Conservation (phyloP, 2,329 filamentous ascomycete species). For the Pseudogymnoascus sp. region DNA sequence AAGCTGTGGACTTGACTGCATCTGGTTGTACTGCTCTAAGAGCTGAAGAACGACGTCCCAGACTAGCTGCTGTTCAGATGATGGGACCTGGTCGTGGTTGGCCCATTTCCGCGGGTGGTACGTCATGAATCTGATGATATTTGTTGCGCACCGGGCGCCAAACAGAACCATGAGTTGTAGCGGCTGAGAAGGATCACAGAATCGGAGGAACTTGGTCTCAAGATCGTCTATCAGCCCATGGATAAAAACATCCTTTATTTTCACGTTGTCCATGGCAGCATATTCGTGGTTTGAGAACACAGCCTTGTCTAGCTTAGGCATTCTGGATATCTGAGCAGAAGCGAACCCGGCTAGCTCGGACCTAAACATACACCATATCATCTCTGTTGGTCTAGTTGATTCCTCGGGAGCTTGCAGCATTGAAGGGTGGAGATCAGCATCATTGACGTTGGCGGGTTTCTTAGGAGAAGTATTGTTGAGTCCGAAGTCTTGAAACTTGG, state of each 20-base stretch:
- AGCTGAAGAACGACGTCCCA: constrained; percentile 28
- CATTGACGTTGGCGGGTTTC: constrained; percentile 52
- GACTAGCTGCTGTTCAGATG: constrained; percentile 18
- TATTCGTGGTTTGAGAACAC: constrained; percentile 13
- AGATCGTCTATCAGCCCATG: constrained; percentile 29
- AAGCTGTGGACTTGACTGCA: constrained; percentile 25
- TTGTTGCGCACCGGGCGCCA: constrained; percentile 4
- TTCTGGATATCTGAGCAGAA: constrained; percentile 6
- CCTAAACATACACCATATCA: constrained; percentile 28
- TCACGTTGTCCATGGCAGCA: constrained; percentile 9
- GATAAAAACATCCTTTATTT: constrained; percentile 10
- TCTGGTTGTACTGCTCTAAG: constrained; percentile 25
- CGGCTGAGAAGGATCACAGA: constrained; percentile 31
- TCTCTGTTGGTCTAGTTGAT: constrained; percentile 48
- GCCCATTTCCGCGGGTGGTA: constrained; percentile 17
- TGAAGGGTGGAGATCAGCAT: constrained; percentile 48
- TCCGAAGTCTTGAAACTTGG: constrained; percentile 19
- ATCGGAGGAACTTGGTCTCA: constrained; percentile 32
- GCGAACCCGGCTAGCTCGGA: constrained; percentile 11
- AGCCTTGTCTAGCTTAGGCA: constrained; percentile 7
- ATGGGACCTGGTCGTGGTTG: constrained; percentile 14
- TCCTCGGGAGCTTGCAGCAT: constrained; percentile 45
- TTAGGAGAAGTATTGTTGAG: constrained; percentile 29
- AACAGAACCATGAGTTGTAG: constrained; percentile 24
- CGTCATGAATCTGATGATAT: constrained; percentile 16